Base-by-base conservation (phyloP, 2,329 filamentous ascomycete species). In the Aspergillus jensenii region DNA sequence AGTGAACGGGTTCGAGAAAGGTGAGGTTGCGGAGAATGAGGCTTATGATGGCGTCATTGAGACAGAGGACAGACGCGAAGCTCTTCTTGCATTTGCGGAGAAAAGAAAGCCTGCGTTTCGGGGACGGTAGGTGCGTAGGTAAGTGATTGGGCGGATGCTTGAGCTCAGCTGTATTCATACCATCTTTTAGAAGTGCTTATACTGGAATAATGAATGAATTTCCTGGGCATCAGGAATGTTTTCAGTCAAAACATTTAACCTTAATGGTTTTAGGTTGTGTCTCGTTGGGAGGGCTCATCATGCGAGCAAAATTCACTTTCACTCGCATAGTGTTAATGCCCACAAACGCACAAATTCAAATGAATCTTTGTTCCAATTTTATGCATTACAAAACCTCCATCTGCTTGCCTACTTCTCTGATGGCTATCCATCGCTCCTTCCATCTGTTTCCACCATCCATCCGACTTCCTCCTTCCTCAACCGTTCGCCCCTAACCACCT, bases 1-100 rank as follows among this genome's bases (percentile, higher is more conserved):
- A 1, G 89, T 98, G 2, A 82, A 84, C 53, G 86, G 83, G 74
- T 91, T 72, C 78, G 83, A 79, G 62, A 69, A 77, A 63, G 84
- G 82, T 4, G 90, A 95, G 77, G 84, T 85, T 69, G 84, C 88
- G n/a, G 95, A 97, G 79, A 93, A 92, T 74, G 82, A 84, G 66
- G 92, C 93, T 78, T 98, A 98, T 74, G 85, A 91, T 69, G 81
- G 87, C 25, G 91, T 98, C 4, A 83, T 97, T 15, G 84, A 82
- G 61, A 96, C 91, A 0, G 88, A 93, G 71, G 95, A 99, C 79
- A 83, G 93, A 59, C 81, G 91, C 67, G 95, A 98, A 81, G 95
- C 95, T 37, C 79, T 99, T 62, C 84, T 78, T 73, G 95, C 95
- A 0, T 99, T 99, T 78, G 82, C 79, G 53, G 88, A 90, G 79